Evolutionary conservation across 2,329 filamentous ascomycete species (phyloP), one percentile per base, ranked within the genome.

Genomic region (Penicillium thymicola): DNA sequence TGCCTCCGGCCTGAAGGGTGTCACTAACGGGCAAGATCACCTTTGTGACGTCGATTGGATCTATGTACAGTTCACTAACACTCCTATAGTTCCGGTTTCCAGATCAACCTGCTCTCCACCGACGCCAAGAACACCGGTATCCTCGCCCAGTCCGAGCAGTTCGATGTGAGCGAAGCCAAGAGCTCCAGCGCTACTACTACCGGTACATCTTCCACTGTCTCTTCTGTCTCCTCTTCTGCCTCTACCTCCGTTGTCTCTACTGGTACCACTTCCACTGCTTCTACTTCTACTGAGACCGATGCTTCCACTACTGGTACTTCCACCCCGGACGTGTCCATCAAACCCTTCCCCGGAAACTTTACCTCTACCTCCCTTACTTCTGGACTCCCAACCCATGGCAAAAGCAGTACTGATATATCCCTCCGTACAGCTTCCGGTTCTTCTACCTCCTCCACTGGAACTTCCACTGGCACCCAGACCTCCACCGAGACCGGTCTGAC

Each of bases 41-140:
- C 11, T 14, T 23, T 14, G 23, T 21, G 14, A 4, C 13, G 16
- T 30, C n/a, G 11, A 30, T 34, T 8, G 9, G 13, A 21, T 32
- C 2, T 28, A 2, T 4, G 2, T 23, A 2, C 4, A 23, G 11
- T 32, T 7, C 2, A 48, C 54, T 63, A 43, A 59, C 50, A 54
- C 57, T 4, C 50, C 10, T 34, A 4, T 42, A 74, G 75, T 23
- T 46, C 61, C 18, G 72, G 69, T 51, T 78, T 74, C 67, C 75
- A 74, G 62, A 70, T 78, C 67, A 75, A 76, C 66, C 65, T 77
- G 34, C 36, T 73, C 40, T 72, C 73, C 57, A 69, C 70, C 55
- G 53, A 57, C 2, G 52, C 55, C 30, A 55, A 65, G 34, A 76
- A 75, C 65, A 70, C 57, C 23, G 76, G 76, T 14, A 76, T 78